Base-by-base conservation (phyloP, 495 filamentous ascomycete species). In the Daldinia grandis region DNA sequence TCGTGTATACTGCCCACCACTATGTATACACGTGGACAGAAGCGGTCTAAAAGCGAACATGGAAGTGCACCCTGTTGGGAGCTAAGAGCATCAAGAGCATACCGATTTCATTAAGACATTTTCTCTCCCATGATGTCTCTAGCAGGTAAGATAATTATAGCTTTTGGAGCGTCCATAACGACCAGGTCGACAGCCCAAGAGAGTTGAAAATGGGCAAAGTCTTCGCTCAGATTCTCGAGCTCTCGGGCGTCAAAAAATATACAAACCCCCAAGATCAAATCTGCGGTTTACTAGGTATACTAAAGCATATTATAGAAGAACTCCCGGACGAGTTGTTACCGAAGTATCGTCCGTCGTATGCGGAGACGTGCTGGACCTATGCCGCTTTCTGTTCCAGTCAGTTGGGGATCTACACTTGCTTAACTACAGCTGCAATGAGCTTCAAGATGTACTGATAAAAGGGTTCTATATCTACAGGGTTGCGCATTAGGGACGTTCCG, bases 251-350 rank as follows among this genome's bases (percentile, higher is more conserved):
- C 9, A 65, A 62, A 24, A 0, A 38, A 0, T 59, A 31, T 0
- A 47, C 50, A n/a, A 53, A 73, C 3, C 66, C 66, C 12, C 33
- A 25, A 0, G 71, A 73, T 51, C 66, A 73, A 17, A 1, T 73
- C 15, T 73, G 69, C 50, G 71, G 71, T 1, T 6, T 73, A 0
- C n/a, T 73, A 27, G 61, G 66, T 10, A 31, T 73, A 4, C 27
- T 73, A 0, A 44, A 25, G 3, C 7, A 55, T 62, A 0, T 73
- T 1, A 62, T n/a, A 15, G 7, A 31, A 38, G 35, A 66, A 1
- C 49, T 69, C 15, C 71, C 71, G 15, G 19, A 38, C 2, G 65
- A 69, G 6, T 21, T 73, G 10, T 35, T 10, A 0, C 71, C 71
- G 19, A 27, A 73, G 14, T 73, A 73, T 19, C 17, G 14, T 21